A percentile compares a stretch with the other conserved stretches of the same genome.
Conservation (phyloP, 345 rosid species). For the Salix exigua region DNA sequence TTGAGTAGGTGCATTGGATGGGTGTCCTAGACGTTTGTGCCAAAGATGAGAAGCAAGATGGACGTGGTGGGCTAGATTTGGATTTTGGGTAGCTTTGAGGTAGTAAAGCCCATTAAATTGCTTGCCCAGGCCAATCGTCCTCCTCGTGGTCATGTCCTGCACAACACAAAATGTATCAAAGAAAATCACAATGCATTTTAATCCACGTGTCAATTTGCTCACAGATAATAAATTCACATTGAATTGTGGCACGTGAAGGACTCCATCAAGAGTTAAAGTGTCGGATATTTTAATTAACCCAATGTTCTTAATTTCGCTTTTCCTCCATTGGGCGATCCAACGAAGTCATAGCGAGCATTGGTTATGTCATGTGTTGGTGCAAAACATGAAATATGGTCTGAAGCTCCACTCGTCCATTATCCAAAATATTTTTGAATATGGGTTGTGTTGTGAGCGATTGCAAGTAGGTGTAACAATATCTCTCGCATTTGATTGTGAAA, state of each 20-base stretch:
- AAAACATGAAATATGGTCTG: neutral
- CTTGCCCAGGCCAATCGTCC: constrained; percentile 14
- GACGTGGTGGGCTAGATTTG: neutral
- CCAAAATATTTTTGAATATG: neutral
- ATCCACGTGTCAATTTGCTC: constrained; percentile 2
- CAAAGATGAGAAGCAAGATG: neutral
- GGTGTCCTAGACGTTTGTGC: constrained; percentile 6
- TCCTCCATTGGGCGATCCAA: neutral
- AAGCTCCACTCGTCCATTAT: neutral
- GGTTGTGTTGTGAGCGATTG: too few species aligned
- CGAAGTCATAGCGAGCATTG: neutral
- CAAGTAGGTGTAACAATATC: neutral
- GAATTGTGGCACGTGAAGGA: constrained; percentile 5
- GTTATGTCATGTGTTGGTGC: too few species aligned
- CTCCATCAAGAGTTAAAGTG: neutral
- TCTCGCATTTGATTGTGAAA: neutral
- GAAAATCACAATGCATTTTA: neutral
- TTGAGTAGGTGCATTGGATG: neutral
- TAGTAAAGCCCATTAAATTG: neutral
- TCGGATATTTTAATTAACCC: neutral
- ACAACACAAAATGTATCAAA: neutral
- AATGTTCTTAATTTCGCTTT: neutral
- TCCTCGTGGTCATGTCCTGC: constrained; percentile 2
- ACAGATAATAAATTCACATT: constrained; percentile 8
- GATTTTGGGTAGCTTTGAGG: neutral